Percentiles rank a stretch among this genome's conserved stretches.
phyloP scores from a whole-genome alignment of 345 rosid genomes.

The Populus ilicifolia region DNA sequence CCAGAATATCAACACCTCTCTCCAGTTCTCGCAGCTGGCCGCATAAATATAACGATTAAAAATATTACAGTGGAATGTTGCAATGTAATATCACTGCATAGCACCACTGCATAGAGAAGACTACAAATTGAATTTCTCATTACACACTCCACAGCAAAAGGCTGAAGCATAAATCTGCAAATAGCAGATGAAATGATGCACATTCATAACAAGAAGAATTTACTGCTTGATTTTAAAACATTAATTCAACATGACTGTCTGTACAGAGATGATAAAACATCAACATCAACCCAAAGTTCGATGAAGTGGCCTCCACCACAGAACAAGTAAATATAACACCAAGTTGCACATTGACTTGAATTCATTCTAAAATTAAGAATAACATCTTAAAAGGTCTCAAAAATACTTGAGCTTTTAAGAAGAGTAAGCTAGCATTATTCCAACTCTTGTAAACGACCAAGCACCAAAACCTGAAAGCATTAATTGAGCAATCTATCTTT shows the following conservation, averaged over 20 bases:
- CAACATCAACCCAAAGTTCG: background rate
- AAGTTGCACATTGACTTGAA: no score
- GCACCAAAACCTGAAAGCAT: no score
- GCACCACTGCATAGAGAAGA: background rate
- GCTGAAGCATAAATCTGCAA: background rate
- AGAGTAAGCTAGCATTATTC: no score
- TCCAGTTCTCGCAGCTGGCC: constrained; percentile 86
- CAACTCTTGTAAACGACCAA: no score
- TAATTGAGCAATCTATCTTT: no score
- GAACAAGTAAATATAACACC: no score
- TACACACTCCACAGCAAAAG: background rate
- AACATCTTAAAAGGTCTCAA: no score
- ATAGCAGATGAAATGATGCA: background rate
- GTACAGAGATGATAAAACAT: background rate
- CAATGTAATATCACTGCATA: background rate
- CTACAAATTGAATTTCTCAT: background rate
- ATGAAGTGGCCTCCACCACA: background rate
- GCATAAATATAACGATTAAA: constrained; percentile 16
- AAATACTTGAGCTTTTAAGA: no score
- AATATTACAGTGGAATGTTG: background rate
- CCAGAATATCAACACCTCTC: constrained; percentile 96
- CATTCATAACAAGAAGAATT: background rate
- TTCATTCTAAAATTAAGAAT: no score
- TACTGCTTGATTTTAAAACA: background rate
- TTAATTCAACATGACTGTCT: background rate